Conservation (phyloP, 306 rosid species). For the Gynostemma pentaphyllum region DNA sequence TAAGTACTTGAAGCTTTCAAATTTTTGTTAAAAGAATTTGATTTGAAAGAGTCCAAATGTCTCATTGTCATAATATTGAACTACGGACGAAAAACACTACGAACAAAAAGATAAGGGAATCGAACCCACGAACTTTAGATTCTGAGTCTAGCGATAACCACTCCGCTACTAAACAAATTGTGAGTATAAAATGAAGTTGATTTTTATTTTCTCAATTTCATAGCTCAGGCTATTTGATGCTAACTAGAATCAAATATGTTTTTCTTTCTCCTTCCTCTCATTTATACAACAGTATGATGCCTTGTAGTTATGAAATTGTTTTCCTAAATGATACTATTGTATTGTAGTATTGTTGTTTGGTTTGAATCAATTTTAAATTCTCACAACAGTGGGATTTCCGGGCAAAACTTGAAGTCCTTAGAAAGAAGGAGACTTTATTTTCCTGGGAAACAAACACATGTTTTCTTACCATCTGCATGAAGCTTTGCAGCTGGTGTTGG, state of each 20-base stretch:
- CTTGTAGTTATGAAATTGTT: not conserved
- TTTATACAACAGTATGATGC: not conserved
- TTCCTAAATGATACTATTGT: not conserved
- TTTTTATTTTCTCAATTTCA: conserved; percentile 40
- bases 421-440: not conserved
- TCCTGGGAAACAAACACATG: not conserved
- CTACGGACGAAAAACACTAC: not conserved
- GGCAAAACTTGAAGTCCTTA: conserved; percentile 26
- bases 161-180: conserved; percentile 28
- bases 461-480: not conserved
- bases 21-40: too few relatives aligned
- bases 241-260: too few relatives aligned
- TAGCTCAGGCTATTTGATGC: conserved; percentile 91
- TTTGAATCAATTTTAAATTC: not conserved
- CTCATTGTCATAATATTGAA: too few relatives aligned
- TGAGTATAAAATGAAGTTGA: not conserved
- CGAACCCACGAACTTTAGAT: conserved; percentile 99
- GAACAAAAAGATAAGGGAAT: conserved; percentile 30
- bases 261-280: not conserved
- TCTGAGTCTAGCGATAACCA: conserved; percentile 99
- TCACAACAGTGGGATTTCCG: conserved; percentile 23
- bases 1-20: too few relatives aligned
- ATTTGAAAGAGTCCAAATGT: too few relatives aligned
- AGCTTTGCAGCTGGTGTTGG: not conserved
- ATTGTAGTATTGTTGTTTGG: not conserved